Base-by-base conservation (phyloP, 164 flowering plant species). In the Chloranthus sessilifolius region DNA sequence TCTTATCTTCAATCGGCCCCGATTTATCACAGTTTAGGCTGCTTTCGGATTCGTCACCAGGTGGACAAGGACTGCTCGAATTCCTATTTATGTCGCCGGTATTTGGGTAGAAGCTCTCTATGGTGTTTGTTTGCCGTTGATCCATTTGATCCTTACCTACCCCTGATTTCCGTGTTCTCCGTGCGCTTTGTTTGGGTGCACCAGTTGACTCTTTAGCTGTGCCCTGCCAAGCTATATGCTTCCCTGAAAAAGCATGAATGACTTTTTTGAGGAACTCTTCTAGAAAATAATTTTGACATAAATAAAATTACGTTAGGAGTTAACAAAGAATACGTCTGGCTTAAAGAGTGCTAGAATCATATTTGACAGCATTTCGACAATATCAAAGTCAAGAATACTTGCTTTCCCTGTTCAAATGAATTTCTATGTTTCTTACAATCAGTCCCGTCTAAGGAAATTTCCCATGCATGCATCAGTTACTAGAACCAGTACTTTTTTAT, bases 71-170 rank as follows among this genome's bases (percentile, higher is more conserved):
- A 16, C 40, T 30, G 23, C 17, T 38, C 14, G 23, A 23, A 23
- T 35, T 50, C 28, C 43, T 15, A 50, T 35, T 23, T 36, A 26
- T 15, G 17, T 22, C n/a, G 9, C 29, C 27, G 3, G 10, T 31
- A 9, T 9, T 11, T 7, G 40, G 48, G 39, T 19, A 21, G 27
- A 43, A 43, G 20, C 12, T 21, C 1, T 43, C 49, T 2, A 30
- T 33, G 1, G 58, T 43, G 7, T 21, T 43, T 12, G 9, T 31
- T 43, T 23, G 43, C 49, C n/a, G 14, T 3, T 5, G 5, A 43
- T 43, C 40, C 14, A 33, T 8, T n/a, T 31, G 7, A 30, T 41
- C 58, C 48, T 43, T 43, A 31, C n/a, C 22, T 30, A 28, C 47
- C 30, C 1, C 39, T 34, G 35, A 40, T 28, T 15, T 54, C 22